These are phyloP conservation scores for Arabidopsis suecica DNA, from an alignment of 345 rosid species.

Conservation along the genomic window DNA sequence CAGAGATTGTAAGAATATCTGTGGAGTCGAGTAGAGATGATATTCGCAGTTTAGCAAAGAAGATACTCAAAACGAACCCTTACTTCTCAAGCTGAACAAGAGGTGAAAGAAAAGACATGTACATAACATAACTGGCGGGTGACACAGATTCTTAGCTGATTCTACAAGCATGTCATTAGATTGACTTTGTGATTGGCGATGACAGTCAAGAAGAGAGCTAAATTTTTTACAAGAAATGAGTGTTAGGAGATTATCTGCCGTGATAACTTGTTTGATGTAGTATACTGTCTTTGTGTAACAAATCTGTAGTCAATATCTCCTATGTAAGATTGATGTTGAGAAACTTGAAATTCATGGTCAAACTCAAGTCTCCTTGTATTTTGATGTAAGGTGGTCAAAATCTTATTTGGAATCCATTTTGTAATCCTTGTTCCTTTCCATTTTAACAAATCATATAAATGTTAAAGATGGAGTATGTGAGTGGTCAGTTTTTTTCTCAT, in stretches of 20 bases:
- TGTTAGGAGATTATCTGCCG: slow-evolving; percentile 17
- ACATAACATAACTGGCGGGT: slow-evolving; percentile 44
- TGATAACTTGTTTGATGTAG: slow-evolving; percentile 11
- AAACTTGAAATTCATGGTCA: slow-evolving; percentile 19
- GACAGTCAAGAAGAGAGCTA: slow-evolving; percentile 19
- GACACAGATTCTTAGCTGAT: slow-evolving; percentile 31
- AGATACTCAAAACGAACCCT: slow-evolving; percentile 66
- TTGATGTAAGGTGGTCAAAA: slow-evolving; percentile 2
- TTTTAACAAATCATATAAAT: slow-evolving; percentile 25
- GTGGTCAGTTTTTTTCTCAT: not conserved
- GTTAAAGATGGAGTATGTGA: slow-evolving; percentile 30
- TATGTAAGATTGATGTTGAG: slow-evolving; percentile 24
- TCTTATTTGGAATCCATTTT: slow-evolving; percentile 15
- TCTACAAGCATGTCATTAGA: slow-evolving; percentile 39
- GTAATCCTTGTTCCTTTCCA: slow-evolving; percentile 13
- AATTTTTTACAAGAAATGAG: slow-evolving; percentile 1
- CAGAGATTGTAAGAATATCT: slow-evolving; percentile 70
- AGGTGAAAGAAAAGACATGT: slow-evolving; percentile 29
- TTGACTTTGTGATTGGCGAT: slow-evolving; percentile 29
- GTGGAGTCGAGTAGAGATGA: slow-evolving; percentile 86
- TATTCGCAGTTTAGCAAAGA: slow-evolving; percentile 83
- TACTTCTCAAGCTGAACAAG: slow-evolving; percentile 44
- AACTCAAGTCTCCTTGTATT: slow-evolving; percentile 1
- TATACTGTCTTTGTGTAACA: slow-evolving; percentile 12
- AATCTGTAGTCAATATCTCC: slow-evolving; percentile 13